Evolutionary conservation across 2,329 filamentous ascomycete genomes (phyloP), one percentile per base, ranked within the genome.

Genomic region (Aspergillus neoniger): DNA sequence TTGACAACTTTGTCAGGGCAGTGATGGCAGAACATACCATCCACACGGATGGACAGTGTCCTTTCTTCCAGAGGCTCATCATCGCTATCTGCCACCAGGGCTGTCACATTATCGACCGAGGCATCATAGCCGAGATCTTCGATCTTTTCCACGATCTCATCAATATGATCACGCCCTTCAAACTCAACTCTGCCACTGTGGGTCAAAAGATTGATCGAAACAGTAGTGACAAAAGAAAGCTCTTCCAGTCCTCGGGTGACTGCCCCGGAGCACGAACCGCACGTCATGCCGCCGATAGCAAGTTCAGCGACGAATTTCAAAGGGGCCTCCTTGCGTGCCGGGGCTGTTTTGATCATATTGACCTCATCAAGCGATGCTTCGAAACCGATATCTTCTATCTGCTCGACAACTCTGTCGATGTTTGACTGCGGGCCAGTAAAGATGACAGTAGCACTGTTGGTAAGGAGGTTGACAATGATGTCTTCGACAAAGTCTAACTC

Each of bases 11-110:
- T 79, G 32, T 81, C 78, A 0, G 89, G 88, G 67, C 90, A 93
- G 68, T 90, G 86, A 14, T 84, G 81, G 74, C 91, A 93, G 74
- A 90, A 91, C 77, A 93, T 88, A 52, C 91, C 91, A 53, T 89
- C 83, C 52, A 94, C 80, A 41, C 76, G 76, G 59, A 93, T 86
- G 58, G 88, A 84, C 2, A 91, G 82, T 1, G 85, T 86, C 50
- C 90, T 80, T 54, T 80, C 73, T 50, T 67, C 65, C 0, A 60
- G 49, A 4, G 62, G 63, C 4, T 75, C 67, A 15, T 58, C 32
- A n/a, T 75, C 65, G 2, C 72, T 61, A 15, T 81, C 66, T 25
- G 77, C 30, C 25, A 49, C 55, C 43, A 72, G 43, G 9, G 72
- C 66, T 12, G 64, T 53, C 17, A 77, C 66, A 49, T 80, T 80